Conservation (phyloP, 2,329 filamentous ascomycete genomes). For the Cladosporium phlei region DNA sequence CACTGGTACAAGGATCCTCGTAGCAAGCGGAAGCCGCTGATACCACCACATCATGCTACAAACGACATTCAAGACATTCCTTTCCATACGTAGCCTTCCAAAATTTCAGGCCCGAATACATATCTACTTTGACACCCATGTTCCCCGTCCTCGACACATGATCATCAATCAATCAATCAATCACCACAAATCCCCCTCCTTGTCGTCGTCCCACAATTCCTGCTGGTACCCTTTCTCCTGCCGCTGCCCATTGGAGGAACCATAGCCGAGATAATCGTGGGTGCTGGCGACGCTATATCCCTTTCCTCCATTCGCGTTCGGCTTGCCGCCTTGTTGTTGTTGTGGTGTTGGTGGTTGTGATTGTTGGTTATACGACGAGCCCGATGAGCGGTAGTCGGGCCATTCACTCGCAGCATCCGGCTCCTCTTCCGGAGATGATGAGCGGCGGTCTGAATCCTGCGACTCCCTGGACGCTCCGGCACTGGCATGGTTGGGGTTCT, state of each 20-base stretch:
- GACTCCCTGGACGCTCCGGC: neutral
- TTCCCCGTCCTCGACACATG: neutral
- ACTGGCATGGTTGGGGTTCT: neutral
- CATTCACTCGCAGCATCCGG: constrained; percentile 5
- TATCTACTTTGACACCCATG: neutral
- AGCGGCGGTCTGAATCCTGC: constrained; percentile 3
- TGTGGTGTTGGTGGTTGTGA: too few relatives aligned
- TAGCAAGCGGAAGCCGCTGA: too few relatives aligned
- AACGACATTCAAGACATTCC: neutral
- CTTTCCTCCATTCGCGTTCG: constrained; percentile 14
- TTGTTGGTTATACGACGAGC: constrained; percentile 15
- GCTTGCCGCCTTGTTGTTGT: constrained; percentile 5
- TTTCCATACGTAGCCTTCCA: neutral
- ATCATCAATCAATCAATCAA: neutral
- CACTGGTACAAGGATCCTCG: too few relatives aligned
- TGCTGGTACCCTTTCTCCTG: constrained; percentile 23
- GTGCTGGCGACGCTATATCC: constrained; percentile 32
- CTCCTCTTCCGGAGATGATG: neutral
- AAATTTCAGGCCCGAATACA: neutral
- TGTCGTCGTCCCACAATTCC: constrained; percentile 30
- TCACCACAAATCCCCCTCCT: constrained; percentile 29
- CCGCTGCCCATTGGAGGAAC: constrained; percentile 17
- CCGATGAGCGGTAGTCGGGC: constrained; percentile 13
- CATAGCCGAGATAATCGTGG: constrained; percentile 33
- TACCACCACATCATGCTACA: too few relatives aligned